Evolutionary conservation across 495 filamentous ascomycete species (phyloP).

Genomic region (Xylaria cubensis): DNA sequence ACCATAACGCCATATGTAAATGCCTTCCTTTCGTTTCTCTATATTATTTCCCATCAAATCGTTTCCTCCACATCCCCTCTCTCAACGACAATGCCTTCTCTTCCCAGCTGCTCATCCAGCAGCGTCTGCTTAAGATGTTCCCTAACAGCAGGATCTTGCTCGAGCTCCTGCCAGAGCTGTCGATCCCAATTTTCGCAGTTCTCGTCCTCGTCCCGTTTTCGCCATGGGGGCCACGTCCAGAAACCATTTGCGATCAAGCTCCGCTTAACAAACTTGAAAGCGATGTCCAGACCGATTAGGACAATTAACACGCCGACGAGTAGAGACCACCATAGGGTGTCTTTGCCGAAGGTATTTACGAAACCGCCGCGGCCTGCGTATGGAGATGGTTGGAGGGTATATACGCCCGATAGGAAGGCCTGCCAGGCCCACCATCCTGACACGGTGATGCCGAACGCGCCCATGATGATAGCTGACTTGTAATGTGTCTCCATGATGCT

Average conservation of each 20-base stretch:
- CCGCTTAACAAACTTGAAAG: conserved; percentile 45
- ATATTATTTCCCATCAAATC: not conserved
- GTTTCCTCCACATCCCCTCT: not conserved
- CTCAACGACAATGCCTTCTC: not conserved
- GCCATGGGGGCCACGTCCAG: conserved; percentile 45
- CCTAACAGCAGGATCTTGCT: conserved; percentile 45
- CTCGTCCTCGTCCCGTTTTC: conserved; percentile 26
- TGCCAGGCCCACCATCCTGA: conserved; percentile 71
- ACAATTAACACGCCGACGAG: conserved; percentile 55
- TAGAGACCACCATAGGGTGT: conserved; percentile 78
- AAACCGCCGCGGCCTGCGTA: conserved; percentile 77
- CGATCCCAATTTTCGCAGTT: conserved; percentile 52
- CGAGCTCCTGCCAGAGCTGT: conserved; percentile 55
- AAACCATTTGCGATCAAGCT: conserved; percentile 43
- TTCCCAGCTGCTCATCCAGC: conserved; percentile 10
- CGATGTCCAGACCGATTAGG: conserved; percentile 44
- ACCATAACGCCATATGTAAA: conserved; percentile 16
- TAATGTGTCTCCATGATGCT: conserved; percentile 79
- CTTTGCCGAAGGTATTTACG: conserved; percentile 67
- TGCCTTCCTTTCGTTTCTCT: not conserved
- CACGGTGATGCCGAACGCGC: conserved; percentile 65
- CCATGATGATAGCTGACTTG: conserved; percentile 70
- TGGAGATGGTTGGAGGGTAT: conserved; percentile 64
- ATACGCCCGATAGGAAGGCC: conserved; percentile 70
- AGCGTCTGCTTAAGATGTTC: conserved; percentile 23